These are phyloP conservation scores for Emergomyces africanus DNA, from an alignment of 2,329 filamentous ascomycete genomes.

Conservation along the genomic window DNA sequence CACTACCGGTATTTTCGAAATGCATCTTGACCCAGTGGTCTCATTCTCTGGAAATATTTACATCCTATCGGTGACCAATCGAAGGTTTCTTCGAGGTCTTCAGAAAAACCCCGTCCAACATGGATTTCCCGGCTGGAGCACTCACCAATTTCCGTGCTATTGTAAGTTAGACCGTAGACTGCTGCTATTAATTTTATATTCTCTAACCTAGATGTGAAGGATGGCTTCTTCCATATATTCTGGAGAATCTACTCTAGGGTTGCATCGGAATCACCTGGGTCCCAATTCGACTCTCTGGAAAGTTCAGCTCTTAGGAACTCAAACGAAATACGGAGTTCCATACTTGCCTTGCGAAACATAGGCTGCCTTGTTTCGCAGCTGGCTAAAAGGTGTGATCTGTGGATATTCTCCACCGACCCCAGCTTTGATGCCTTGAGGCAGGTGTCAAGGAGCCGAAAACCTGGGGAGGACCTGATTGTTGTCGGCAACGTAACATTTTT, in stretches of 20 bases:
- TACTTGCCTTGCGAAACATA: conserved; percentile 23
- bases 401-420: conserved; percentile 28
- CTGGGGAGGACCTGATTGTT: conserved; percentile 8
- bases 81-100: neutral
- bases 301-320: neutral
- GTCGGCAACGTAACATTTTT: neutral
- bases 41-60: neutral
- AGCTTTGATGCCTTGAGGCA: conserved; percentile 24
- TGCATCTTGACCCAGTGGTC: neutral
- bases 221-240: conserved; percentile 31
- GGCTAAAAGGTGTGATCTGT: conserved; percentile 26
- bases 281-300: conserved; percentile 13
- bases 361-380: conserved; percentile 27
- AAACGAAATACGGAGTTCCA: conserved; percentile 25
- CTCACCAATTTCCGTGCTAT: conserved; percentile 31
- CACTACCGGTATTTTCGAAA: neutral
- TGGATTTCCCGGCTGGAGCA: conserved; percentile 32
- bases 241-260: conserved; percentile 22
- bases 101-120: conserved; percentile 16
- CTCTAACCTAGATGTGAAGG: conserved; percentile 20
- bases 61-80: neutral
- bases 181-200: neutral
- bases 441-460: conserved; percentile 15
- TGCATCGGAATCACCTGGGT: conserved; percentile 14
- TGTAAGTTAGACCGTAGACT: conserved; percentile 19